These are phyloP conservation scores for Pseudopediastrum boryanum DNA, from an alignment of 139 green algal species.

Conservation along the genomic window DNA sequence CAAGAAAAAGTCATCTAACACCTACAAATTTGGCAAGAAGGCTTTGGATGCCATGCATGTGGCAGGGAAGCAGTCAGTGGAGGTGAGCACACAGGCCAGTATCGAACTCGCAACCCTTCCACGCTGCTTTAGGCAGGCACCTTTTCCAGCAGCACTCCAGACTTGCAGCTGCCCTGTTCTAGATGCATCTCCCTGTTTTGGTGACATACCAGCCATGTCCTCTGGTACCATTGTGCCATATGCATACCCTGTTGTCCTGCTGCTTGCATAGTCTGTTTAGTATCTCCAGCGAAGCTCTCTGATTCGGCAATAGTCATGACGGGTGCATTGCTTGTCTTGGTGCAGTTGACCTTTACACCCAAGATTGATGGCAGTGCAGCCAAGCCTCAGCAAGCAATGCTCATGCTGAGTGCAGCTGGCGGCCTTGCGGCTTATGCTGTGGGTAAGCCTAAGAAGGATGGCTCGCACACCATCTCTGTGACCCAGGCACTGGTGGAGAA, in stretches of 20 bases:
- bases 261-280: background rate
- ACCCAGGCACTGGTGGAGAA: constrained; percentile 39
- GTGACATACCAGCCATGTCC: background rate
- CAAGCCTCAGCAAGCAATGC: constrained; percentile 57
- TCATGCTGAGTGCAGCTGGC: constrained; percentile 22
- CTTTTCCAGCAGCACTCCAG: background rate
- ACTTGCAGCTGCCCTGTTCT: background rate
- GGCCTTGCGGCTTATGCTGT: constrained; percentile 48
- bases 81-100: constrained; percentile 16
- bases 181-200: background rate
- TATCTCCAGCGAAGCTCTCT: background rate
- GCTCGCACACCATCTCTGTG: constrained; percentile 20
- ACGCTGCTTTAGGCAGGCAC: background rate
- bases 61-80: constrained; percentile 1
- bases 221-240: background rate
- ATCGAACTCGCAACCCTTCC: too few species aligned
- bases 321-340: background rate
- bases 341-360: constrained; percentile 38
- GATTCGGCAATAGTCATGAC: background rate
- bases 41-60: constrained; percentile 13
- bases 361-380: constrained; percentile 19
- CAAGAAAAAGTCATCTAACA: constrained; percentile 28
- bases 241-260: background rate
- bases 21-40: constrained; percentile 3
- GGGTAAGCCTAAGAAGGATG: constrained; percentile 43